Percentiles rank a stretch among this genome's conserved stretches.
These are phyloP conservation scores for Botrytis deweyae DNA, from an alignment of 2,329 filamentous ascomycete genomes.

Conservation along the genomic window DNA sequence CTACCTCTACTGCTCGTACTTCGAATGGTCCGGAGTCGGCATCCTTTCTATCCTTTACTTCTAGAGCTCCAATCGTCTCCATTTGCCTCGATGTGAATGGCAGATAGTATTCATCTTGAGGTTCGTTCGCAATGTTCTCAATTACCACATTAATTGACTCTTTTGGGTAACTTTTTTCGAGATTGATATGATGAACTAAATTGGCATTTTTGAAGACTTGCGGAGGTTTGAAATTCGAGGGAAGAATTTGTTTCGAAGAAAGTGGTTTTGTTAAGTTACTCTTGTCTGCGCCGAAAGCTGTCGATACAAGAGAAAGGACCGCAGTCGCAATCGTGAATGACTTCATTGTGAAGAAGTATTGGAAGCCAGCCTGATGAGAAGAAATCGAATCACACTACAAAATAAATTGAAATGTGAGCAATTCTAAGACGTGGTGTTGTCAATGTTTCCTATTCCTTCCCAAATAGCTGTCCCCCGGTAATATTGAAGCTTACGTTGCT, in stretches of 20 bases:
- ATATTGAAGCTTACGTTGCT: slow-evolving; percentile 33
- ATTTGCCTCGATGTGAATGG: slow-evolving; percentile 79
- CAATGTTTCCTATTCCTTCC: slow-evolving; percentile 6
- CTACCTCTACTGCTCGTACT: slow-evolving; percentile 66
- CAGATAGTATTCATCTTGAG: slow-evolving; percentile 88
- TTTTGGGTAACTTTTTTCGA: slow-evolving; percentile 89
- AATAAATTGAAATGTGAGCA: not conserved
- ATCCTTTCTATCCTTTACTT: slow-evolving; percentile 91
- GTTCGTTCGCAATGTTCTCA: slow-evolving; percentile 76
- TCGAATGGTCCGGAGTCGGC: slow-evolving; percentile 64
- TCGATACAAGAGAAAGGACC: slow-evolving; percentile 52
- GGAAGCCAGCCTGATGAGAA: not conserved
- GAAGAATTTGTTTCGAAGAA: slow-evolving; percentile 59
- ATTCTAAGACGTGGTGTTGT: slow-evolving; percentile 5
- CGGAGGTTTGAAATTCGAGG: slow-evolving; percentile 74
- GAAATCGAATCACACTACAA: not conserved
- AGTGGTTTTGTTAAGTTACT: slow-evolving; percentile 40
- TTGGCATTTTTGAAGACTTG: slow-evolving; percentile 94
- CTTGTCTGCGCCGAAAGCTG: slow-evolving; percentile 35
- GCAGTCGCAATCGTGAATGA: slow-evolving; percentile 51
- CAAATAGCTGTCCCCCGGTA: slow-evolving; percentile 2
- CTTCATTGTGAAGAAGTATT: slow-evolving; percentile 36
- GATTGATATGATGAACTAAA: slow-evolving; percentile 81
- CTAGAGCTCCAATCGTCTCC: slow-evolving; percentile 76
- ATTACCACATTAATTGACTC: slow-evolving; percentile 93